Conservation (phyloP, 768 basidiomycete species). For the Termitomyces sp. region DNA sequence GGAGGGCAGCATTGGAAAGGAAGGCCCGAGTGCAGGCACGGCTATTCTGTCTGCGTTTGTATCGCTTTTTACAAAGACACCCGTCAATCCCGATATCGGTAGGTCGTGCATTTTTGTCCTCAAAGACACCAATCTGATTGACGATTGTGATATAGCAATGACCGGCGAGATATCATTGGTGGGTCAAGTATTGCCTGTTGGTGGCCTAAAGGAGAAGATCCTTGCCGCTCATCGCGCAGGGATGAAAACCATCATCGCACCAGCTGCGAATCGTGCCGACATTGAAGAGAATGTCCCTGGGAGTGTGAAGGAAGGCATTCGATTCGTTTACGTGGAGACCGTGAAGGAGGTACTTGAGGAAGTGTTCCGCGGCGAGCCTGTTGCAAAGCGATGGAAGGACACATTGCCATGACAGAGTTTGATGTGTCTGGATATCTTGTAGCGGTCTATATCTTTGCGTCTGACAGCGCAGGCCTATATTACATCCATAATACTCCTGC, state of each 20-base stretch:
- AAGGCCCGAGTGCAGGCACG: slow-evolving; percentile 95
- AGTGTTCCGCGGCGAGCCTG: slow-evolving; percentile 64
- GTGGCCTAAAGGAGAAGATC: slow-evolving; percentile 94
- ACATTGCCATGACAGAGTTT: slow-evolving; percentile 23
- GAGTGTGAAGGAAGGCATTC: slow-evolving; percentile 92
- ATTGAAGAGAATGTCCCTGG: slow-evolving; percentile 97
- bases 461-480: not conserved
- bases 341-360: slow-evolving; percentile 86
- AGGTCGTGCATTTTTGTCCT: slow-evolving; percentile 19
- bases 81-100: slow-evolving; percentile 86
- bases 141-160: slow-evolving; percentile 62
- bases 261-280: slow-evolving; percentile 84
- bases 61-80: slow-evolving; percentile 82
- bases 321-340: slow-evolving; percentile 93
- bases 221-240: slow-evolving; percentile 95
- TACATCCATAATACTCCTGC: slow-evolving; percentile 1
- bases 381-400: slow-evolving; percentile 64
- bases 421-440: slow-evolving; percentile 4
- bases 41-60: slow-evolving; percentile 91
- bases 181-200: slow-evolving; percentile 94
- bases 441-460: not conserved
- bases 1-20: slow-evolving; percentile 88
- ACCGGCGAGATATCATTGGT: slow-evolving; percentile 97
- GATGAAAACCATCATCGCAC: slow-evolving; percentile 87
- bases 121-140: not conserved